Conservation (phyloP, 2,329 filamentous ascomycete species). For the Corynespora cassiicola region DNA sequence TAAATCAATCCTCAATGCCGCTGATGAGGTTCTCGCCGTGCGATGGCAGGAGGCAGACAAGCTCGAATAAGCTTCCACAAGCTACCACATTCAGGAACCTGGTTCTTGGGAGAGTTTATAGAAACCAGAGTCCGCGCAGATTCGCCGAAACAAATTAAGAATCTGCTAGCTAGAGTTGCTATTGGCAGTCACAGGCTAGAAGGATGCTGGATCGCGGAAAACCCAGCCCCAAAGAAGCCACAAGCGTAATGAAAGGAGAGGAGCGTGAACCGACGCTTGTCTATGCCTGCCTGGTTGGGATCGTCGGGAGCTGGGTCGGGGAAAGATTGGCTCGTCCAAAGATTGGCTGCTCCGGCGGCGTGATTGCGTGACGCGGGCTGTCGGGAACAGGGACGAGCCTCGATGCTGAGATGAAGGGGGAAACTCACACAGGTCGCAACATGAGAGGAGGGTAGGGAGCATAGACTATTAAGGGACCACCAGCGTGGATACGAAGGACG, state of each 20-base stretch:
- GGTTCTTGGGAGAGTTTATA: constrained; percentile 38
- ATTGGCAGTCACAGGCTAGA: background rate
- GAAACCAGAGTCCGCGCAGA: constrained; percentile 16
- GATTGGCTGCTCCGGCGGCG: constrained; percentile 29
- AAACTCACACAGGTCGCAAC: background rate
- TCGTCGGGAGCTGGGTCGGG: constrained; percentile 14
- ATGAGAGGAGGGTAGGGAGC: background rate
- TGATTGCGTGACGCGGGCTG: constrained; percentile 33
- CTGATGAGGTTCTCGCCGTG: constrained; percentile 5
- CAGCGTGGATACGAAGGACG: constrained; percentile 2
- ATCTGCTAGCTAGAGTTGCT: constrained; percentile 6
- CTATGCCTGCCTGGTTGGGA: background rate
- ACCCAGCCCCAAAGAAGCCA: background rate
- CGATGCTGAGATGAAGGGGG: background rate
- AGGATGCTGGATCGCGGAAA: background rate
- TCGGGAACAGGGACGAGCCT: constrained; percentile 5
- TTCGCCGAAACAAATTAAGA: constrained; percentile 12
- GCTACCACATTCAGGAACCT: constrained; percentile 26
- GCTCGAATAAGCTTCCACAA: constrained; percentile 32
- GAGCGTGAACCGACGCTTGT: background rate
- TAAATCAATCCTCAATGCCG: constrained; percentile 3
- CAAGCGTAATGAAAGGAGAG: background rate
- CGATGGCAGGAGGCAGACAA: constrained; percentile 19
- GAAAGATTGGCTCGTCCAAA: constrained; percentile 24
- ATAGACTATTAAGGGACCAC: background rate